A percentile compares a stretch with the other conserved stretches of the same genome.
Evolutionary conservation across 495 filamentous ascomycete genomes (phyloP).

Genomic region (Peziza echinospora): DNA sequence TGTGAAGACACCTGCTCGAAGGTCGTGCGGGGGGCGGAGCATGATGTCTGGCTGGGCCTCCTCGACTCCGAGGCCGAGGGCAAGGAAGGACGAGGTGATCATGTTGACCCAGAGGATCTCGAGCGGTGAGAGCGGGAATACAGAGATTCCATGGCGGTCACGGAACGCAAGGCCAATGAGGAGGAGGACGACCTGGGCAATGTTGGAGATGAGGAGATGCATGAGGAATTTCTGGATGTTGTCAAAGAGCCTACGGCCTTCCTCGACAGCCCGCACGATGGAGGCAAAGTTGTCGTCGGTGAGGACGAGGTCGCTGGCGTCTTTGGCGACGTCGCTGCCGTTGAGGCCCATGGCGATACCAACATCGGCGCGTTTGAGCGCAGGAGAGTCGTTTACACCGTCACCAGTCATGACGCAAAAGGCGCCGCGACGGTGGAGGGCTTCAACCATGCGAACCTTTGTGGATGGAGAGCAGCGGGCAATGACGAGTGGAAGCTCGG

Average conservation of each 20-base stretch:
- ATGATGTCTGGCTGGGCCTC: conserved; percentile 35
- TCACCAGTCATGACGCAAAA: conserved; percentile 80
- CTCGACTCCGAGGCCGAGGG: conserved; percentile 37
- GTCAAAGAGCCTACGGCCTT: conserved; percentile 42
- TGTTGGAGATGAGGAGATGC: conserved; percentile 36
- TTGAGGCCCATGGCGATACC: conserved; percentile 66
- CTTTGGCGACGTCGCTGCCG: conserved; percentile 70
- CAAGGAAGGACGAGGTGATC: conserved; percentile 35
- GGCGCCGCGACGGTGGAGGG: conserved; percentile 39
- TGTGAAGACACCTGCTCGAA: conserved; percentile 32
- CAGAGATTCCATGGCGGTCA: conserved; percentile 26
- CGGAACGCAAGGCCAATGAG: conserved; percentile 37
- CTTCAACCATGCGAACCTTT: conserved; percentile 61
- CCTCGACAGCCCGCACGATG: conserved; percentile 44
- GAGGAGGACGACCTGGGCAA: conserved; percentile 33
- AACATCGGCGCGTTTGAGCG: conserved; percentile 58
- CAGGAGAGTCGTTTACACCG: conserved; percentile 71
- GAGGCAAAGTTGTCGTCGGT: conserved; percentile 70
- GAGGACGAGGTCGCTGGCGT: conserved; percentile 62
- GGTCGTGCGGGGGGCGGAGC: conserved; percentile 29
- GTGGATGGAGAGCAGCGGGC: conserved; percentile 50
- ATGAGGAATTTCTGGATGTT: conserved; percentile 50
- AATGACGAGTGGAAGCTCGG: conserved; percentile 44
- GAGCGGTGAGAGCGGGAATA: conserved; percentile 35
- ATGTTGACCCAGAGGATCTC: conserved; percentile 42